Evolutionary conservation across 2,329 filamentous ascomycete species (phyloP).

Genomic region (Fusarium compactum): DNA sequence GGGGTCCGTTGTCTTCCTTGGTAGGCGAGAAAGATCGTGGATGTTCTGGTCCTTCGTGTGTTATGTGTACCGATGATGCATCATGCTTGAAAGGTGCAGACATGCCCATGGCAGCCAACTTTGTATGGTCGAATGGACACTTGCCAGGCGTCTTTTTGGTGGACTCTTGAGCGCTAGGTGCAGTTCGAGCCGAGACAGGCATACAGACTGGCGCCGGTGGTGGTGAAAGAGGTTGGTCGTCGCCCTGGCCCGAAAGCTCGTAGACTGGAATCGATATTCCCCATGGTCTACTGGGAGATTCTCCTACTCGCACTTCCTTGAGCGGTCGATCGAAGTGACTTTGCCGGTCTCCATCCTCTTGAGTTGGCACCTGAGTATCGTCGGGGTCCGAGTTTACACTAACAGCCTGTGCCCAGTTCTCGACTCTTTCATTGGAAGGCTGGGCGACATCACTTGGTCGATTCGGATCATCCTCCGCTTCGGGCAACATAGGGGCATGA

Average conservation of each 20-base stretch:
- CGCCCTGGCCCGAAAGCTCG: constrained; percentile 54
- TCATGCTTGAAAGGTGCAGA: constrained; percentile 30
- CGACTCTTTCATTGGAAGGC: constrained; percentile 76
- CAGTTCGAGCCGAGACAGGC: constrained; percentile 52
- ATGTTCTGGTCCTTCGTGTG: constrained; percentile 22
- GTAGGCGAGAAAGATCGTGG: constrained; percentile 34
- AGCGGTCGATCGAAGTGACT: constrained; percentile 86
- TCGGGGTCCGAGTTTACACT: constrained; percentile 62
- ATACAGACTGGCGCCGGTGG: constrained; percentile 69
- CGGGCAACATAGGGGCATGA: constrained; percentile 86
- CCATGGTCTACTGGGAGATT: constrained; percentile 94
- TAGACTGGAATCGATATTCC: constrained; percentile 83
- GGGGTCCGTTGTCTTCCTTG: constrained; percentile 38
- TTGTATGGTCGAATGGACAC: constrained; percentile 70
- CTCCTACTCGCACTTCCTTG: constrained; percentile 91
- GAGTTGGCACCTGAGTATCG: constrained; percentile 47
- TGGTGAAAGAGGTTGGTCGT: constrained; percentile 63
- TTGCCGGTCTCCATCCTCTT: constrained; percentile 68
- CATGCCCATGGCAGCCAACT: constrained; percentile 54
- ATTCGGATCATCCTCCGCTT: constrained; percentile 60
- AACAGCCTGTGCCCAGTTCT: constrained; percentile 87
- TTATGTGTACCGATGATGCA: constrained; percentile 18
- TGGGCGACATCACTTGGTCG: constrained; percentile 60
- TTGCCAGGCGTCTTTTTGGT: constrained; percentile 56
- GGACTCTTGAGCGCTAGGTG: constrained; percentile 44